Conservation (phyloP, 345 rosid species). For the Brassica carinata region DNA sequence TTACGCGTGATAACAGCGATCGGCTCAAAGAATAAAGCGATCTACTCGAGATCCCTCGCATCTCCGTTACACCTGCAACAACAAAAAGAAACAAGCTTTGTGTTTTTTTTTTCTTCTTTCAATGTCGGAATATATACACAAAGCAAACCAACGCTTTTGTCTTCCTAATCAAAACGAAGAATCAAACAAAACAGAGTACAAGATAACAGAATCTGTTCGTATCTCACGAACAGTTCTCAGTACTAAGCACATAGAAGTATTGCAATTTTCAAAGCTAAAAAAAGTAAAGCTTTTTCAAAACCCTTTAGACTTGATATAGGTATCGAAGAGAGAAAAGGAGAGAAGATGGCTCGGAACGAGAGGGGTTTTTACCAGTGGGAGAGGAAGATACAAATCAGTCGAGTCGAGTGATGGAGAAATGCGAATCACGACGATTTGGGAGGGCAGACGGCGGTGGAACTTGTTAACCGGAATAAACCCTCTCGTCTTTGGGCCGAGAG, state of each 20-base stretch:
- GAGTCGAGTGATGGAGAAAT: constrained; percentile 3
- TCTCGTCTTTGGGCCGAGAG: not conserved
- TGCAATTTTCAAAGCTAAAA: not conserved
- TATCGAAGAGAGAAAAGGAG: not conserved
- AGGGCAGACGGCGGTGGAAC: constrained; percentile 4
- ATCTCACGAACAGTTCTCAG: not conserved
- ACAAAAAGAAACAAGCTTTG: not conserved
- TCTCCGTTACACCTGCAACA: not conserved
- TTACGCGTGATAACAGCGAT: constrained; percentile 16
- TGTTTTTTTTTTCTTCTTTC: too few relatives aligned
- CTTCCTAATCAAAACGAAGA: not conserved
- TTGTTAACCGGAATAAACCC: constrained; percentile 16
- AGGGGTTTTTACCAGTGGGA: not conserved
- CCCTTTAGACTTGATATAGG: not conserved
- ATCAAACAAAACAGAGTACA: not conserved
- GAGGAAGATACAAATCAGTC: not conserved
- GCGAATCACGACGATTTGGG: not conserved
- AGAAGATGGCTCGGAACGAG: not conserved
- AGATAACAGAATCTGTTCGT: not conserved
- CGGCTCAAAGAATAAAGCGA: constrained; percentile 31
- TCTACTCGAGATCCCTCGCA: constrained; percentile 30
- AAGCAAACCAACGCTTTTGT: not conserved
- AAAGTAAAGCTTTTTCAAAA: not conserved
- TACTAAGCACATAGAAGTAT: not conserved
- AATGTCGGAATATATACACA: not conserved